Conservation (phyloP, 73 alveolate species). For the Vitrella brassicaformis region DNA sequence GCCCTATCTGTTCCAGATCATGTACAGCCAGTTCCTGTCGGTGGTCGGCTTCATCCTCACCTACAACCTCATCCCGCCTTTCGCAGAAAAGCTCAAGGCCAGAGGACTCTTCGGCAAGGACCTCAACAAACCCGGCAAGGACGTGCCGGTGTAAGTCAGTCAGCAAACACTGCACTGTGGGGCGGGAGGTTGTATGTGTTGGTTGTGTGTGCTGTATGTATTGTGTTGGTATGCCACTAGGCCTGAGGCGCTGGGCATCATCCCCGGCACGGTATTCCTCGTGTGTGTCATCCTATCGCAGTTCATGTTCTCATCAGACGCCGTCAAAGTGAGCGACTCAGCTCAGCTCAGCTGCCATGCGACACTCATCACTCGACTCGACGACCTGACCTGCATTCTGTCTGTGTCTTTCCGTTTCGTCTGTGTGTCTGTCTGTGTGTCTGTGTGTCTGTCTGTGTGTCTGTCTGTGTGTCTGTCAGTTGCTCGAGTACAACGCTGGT, state of each 20-base stretch:
- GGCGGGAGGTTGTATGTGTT: conserved; percentile 3
- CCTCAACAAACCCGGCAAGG: conserved; percentile 42
- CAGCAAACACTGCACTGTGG: not conserved
- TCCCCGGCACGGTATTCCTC: conserved; percentile 73
- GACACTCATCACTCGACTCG: not conserved
- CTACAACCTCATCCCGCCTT: conserved; percentile 8
- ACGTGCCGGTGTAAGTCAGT: conserved; percentile 36
- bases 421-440: conserved; percentile 1
- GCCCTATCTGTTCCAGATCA: not conserved
- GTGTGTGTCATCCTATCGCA: conserved; percentile 51
- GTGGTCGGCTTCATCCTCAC: not conserved
- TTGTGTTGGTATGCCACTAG: conserved; percentile 6
- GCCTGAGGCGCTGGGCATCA: conserved; percentile 93
- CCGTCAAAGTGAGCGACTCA: conserved; percentile 11
- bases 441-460: conserved; percentile 14
- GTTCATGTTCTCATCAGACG: conserved; percentile 42
- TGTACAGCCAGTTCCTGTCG: not conserved
- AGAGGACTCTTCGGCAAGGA: conserved; percentile 47
- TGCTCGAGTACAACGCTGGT: conserved; percentile 67
- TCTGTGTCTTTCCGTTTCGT: not conserved
- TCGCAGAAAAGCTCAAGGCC: conserved; percentile 13
- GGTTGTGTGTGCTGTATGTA: not conserved
- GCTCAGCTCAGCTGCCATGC: conserved; percentile 2
- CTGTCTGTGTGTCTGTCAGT: conserved; percentile 12
- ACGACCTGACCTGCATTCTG: no score